These are phyloP conservation scores for Venturiaceae sp. DNA, from an alignment of 2,329 filamentous ascomycete genomes.

Conservation along the genomic window DNA sequence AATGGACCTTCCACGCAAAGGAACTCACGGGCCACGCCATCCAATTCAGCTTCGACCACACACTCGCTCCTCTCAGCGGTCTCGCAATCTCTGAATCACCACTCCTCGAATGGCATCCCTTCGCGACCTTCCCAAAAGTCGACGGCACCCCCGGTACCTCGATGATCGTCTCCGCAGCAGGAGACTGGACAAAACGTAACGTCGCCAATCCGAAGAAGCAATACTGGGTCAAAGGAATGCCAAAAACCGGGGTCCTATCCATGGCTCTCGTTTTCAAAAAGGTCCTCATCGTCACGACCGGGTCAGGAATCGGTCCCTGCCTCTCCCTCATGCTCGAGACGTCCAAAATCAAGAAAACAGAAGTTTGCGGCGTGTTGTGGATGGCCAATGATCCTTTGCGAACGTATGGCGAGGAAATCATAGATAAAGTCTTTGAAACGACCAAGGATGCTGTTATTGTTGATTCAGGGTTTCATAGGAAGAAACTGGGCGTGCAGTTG, in stretches of 20 bases:
- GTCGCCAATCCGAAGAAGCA: conserved; percentile 13
- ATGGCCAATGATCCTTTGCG: conserved; percentile 50
- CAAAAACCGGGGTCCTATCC: conserved; percentile 21
- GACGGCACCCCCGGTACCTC: conserved; percentile 15
- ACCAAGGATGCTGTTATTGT: conserved; percentile 57
- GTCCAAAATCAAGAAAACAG: conserved; percentile 22
- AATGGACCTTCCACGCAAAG: conserved; percentile 55
- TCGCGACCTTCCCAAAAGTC: conserved; percentile 25
- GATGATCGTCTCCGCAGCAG: conserved; percentile 24
- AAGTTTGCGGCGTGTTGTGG: conserved; percentile 57
- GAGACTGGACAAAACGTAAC: conserved; percentile 22
- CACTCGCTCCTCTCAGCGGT: conserved; percentile 20
- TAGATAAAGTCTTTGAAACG: conserved; percentile 44
- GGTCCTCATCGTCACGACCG: conserved; percentile 23
- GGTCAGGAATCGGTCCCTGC: conserved; percentile 27
- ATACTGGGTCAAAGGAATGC: conserved; percentile 21
- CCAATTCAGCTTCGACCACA: conserved; percentile 43
- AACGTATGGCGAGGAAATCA: conserved; percentile 52
- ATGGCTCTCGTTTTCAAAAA: conserved; percentile 21
- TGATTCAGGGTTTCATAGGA: conserved; percentile 43
- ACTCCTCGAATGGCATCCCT: conserved; percentile 25
- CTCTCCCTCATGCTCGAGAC: conserved; percentile 45
- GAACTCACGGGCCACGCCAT: conserved; percentile 63
- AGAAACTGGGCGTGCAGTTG: conserved; percentile 39
- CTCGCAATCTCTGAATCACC: conserved; percentile 20